Evolutionary conservation across 202 grass and related monocot genomes (phyloP).

Genomic region (Bolboschoenoplectus hybrid): DNA sequence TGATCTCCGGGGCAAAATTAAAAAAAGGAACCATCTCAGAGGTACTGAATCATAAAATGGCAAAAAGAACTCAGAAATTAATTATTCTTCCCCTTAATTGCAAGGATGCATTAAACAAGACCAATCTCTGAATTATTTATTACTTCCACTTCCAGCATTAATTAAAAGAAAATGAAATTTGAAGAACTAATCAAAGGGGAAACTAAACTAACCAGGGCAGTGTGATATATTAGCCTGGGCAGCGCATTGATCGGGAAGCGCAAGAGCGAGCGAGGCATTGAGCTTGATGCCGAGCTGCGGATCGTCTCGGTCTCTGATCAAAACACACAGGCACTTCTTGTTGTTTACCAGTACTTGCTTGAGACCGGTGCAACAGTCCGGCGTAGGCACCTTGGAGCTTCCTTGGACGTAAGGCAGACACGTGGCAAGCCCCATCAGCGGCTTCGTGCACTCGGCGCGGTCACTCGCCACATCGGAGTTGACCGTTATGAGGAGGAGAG

Average conservation of each 20-base stretch:
- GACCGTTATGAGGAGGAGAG: not conserved
- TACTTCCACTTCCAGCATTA: conserved; percentile 6
- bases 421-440: conserved; percentile 64
- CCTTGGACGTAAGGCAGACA: conserved; percentile 86
- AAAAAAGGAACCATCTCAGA: not conserved
- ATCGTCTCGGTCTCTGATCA: conserved; percentile 86
- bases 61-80: not conserved
- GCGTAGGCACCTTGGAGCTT: conserved; percentile 54
- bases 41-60: not conserved
- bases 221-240: conserved; percentile 72
- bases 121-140: not conserved
- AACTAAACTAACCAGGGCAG: conserved; percentile 57
- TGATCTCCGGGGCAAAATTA: not conserved
- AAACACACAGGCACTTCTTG: conserved; percentile 87
- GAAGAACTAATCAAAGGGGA: not conserved
- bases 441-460: conserved; percentile 68
- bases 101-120: not conserved
- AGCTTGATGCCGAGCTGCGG: conserved; percentile 84
- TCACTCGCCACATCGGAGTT: conserved; percentile 57
- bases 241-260: conserved; percentile 59
- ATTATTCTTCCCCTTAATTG: not conserved
- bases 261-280: conserved; percentile 75
- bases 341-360: conserved; percentile 61
- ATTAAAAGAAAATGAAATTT: conserved; percentile 10
- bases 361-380: conserved; percentile 85